Percentiles rank a stretch among this genome's conserved stretches.
Conservation (phyloP, 164 flowering plant genomes). For the Aristolochia contorta region DNA sequence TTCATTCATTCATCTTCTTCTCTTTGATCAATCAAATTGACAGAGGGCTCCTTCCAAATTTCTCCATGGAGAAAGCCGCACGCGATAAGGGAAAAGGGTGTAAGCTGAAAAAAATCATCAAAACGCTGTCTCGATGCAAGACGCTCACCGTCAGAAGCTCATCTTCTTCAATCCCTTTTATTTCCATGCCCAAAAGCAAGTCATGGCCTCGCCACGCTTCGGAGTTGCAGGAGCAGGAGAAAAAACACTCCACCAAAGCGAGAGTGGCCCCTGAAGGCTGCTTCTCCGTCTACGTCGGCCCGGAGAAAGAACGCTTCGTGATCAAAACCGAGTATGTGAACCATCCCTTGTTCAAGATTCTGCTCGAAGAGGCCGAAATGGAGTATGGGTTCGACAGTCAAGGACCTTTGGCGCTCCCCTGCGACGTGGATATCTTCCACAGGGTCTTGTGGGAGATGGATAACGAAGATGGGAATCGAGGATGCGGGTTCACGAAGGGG, state of each 20-base stretch:
- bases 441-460: constrained; percentile 43
- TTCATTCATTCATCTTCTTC: too few relatives aligned
- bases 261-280: constrained; percentile 41
- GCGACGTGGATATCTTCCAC: constrained; percentile 37
- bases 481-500: constrained; percentile 17
- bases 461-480: constrained; percentile 13
- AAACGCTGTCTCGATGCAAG: constrained; percentile 52
- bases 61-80: background rate
- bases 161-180: constrained; percentile 2
- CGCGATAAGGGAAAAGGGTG: constrained; percentile 4
- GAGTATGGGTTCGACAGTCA: constrained; percentile 41
- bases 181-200: constrained; percentile 26
- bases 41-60: background rate
- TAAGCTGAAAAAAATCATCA: constrained; percentile 29
- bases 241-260: background rate
- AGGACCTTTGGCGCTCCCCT: constrained; percentile 52
- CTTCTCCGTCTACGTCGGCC: constrained; percentile 52
- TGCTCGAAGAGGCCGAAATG: constrained; percentile 51
- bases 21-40: too few relatives aligned
- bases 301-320: constrained; percentile 38
- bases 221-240: background rate
- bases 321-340: constrained; percentile 36
- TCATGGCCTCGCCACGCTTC: constrained; percentile 31
- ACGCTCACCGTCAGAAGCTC: constrained; percentile 20
- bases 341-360: constrained; percentile 48